These are phyloP conservation scores for Helenozyma baotianmanensis DNA, from an alignment of 805 yeast genomes.

Conservation along the genomic window DNA sequence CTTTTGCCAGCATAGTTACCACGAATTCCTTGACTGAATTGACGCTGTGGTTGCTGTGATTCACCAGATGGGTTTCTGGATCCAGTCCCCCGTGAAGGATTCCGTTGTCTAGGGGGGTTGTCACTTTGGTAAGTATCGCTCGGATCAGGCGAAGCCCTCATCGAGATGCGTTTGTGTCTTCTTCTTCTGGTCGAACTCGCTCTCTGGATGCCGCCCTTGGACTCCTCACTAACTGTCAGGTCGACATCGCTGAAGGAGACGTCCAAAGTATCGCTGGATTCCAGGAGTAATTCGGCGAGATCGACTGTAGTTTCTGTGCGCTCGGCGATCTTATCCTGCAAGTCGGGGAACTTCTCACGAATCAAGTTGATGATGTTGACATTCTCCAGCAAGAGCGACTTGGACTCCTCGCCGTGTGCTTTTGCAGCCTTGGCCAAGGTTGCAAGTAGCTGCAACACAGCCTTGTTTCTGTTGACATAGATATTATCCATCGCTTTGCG, in stretches of 20 bases:
- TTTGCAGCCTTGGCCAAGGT: constrained; percentile 42
- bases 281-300: constrained; percentile 30
- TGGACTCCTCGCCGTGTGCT: constrained; percentile 46
- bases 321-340: constrained; percentile 24
- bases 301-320: constrained; percentile 27
- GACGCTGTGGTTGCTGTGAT: too few species aligned
- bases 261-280: constrained; percentile 28
- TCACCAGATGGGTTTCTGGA: too few species aligned
- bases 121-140: background rate
- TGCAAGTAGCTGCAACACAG: constrained; percentile 39
- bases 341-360: constrained; percentile 34
- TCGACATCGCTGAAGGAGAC: constrained; percentile 4
- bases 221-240: constrained; percentile 1
- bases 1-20: too few species aligned
- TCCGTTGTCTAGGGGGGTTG: background rate
- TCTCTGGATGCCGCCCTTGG: constrained; percentile 3
- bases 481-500: constrained; percentile 46
- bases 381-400: constrained; percentile 41
- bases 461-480: constrained; percentile 44
- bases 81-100: background rate
- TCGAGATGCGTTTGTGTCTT: constrained; percentile 2
- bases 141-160: constrained; percentile 1
- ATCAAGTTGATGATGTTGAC: constrained; percentile 40
- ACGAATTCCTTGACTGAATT: too few species aligned
- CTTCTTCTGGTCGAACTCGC: constrained; percentile 5